Percentiles rank a stretch among this genome's conserved stretches.
phyloP scores from a whole-genome alignment of 768 basidiomycete genomes.

The Calocera viscosa region DNA sequence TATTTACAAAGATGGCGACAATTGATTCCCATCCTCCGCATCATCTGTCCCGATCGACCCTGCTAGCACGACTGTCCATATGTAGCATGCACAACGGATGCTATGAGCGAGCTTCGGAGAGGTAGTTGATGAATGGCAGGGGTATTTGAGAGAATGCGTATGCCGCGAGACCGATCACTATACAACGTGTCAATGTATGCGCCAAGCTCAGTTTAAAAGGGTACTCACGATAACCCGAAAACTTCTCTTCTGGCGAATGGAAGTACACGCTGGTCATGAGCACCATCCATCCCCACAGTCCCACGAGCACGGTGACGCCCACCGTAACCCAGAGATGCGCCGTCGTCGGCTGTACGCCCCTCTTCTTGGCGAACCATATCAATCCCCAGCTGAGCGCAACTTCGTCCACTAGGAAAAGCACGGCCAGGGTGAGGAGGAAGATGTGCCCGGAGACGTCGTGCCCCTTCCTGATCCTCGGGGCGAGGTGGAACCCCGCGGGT shows the following conservation, averaged over 20 bases:
- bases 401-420: constrained; percentile 68
- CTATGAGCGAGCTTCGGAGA: neutral
- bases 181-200: neutral
- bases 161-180: neutral
- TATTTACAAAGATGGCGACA: neutral
- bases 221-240: constrained; percentile 67
- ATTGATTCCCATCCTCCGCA: neutral
- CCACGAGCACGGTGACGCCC: constrained; percentile 31
- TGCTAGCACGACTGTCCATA: too few relatives aligned
- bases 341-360: constrained; percentile 32
- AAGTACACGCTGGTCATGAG: constrained; percentile 82
- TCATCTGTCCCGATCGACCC: neutral
- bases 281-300: constrained; percentile 58
- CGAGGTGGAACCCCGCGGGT: constrained; percentile 16
- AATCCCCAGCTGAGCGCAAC: constrained; percentile 29
- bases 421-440: constrained; percentile 72
- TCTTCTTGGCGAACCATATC: constrained; percentile 31
- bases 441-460: constrained; percentile 92
- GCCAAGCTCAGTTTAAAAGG: neutral
- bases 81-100: too few relatives aligned
- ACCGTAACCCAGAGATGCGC: constrained; percentile 27
- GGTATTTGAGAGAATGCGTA: constrained; percentile 2
- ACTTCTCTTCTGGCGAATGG: constrained; percentile 77
- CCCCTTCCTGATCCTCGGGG: constrained; percentile 58
- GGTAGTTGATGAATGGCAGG: neutral